Base-by-base conservation (phyloP, 768 basidiomycete genomes). In the Rossbeevera mucosa region DNA sequence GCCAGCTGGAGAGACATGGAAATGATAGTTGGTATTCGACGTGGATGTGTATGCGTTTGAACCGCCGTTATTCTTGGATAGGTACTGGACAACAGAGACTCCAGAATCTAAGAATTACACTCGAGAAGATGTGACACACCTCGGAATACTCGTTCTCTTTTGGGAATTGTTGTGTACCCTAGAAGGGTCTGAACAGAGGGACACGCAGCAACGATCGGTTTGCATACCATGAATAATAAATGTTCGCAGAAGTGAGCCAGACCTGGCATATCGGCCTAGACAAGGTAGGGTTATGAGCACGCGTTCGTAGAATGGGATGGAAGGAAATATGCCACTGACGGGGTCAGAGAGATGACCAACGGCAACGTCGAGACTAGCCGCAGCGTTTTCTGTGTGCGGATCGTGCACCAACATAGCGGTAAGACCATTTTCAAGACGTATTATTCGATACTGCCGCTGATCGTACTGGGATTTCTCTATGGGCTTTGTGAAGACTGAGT, bases 191-290 rank as follows among this genome's bases (percentile, higher is more conserved):
- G 28, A 51, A 22, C 25, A 49, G 48, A 11, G 1, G 47, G 14
- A 26, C 11, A 11, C 14, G 43, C 1, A 11, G 22, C 13, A 33
- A 41, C 7, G 29, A 43, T 33, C 29, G 29, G 6, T 28, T 7
- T 5, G 68, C 83, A 55, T 60, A 93, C 94, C 85, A 99, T 91
- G 71, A 99, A 99, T 55, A 96, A 71, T 45, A 99, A 66, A 69
- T 99, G 95, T 67, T 99, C 95, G 72, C 94, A 94, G 65, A 94
- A 94, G 69, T 95, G 92, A 44, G 93, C 93, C 41, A 94, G 77
- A 11, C 93, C 93, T 9, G 90, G 93, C 80, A 94, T 88, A 64
- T 95, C 92, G 65, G 80, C 83, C 83, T 90, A 44, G 42, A 53
- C 6, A 41, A 25, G 42, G 31, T 14, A 9, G 26, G 21, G 26